Evolutionary conservation across 768 basidiomycete genomes (phyloP).

Genomic region (Amanita pallidorosea): DNA sequence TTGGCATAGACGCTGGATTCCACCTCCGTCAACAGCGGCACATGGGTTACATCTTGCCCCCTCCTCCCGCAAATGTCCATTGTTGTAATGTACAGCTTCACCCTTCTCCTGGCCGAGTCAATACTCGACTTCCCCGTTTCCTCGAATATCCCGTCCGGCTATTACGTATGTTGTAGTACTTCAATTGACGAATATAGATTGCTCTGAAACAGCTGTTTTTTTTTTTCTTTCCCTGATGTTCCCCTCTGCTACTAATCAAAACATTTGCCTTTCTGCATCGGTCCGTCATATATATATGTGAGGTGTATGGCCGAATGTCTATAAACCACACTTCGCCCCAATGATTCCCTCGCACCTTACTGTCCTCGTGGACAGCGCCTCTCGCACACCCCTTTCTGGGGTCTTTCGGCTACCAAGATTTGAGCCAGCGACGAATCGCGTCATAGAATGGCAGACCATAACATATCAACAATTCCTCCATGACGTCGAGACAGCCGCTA

Average conservation of each 20-base stretch:
- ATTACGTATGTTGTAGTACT: neutral
- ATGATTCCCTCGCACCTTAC: conserved; percentile 51
- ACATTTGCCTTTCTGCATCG: neutral
- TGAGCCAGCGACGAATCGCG: conserved; percentile 29
- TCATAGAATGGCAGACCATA: conserved; percentile 48
- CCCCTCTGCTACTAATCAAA: conserved; percentile 12
- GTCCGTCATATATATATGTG: neutral
- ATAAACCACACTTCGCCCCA: conserved; percentile 11
- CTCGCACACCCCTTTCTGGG: conserved; percentile 33
- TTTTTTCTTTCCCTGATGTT: conserved; percentile 10
- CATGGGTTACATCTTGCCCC: neutral
- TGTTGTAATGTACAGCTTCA: neutral
- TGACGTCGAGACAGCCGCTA: conserved; percentile 57
- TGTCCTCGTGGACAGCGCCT: conserved; percentile 45
- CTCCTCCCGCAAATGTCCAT: neutral
- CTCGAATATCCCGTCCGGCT: neutral
- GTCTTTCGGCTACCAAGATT: conserved; percentile 52
- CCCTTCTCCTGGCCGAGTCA: neutral
- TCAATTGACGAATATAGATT: neutral
- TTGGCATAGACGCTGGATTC: neutral
- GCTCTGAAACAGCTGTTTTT: conserved; percentile 1
- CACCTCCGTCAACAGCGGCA: neutral
- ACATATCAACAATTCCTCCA: conserved; percentile 53
- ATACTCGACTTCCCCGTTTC: neutral
- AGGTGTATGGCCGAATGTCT: neutral